Evolutionary conservation across 495 filamentous ascomycete genomes (phyloP).

Genomic region (Hypoxylon perforatum): DNA sequence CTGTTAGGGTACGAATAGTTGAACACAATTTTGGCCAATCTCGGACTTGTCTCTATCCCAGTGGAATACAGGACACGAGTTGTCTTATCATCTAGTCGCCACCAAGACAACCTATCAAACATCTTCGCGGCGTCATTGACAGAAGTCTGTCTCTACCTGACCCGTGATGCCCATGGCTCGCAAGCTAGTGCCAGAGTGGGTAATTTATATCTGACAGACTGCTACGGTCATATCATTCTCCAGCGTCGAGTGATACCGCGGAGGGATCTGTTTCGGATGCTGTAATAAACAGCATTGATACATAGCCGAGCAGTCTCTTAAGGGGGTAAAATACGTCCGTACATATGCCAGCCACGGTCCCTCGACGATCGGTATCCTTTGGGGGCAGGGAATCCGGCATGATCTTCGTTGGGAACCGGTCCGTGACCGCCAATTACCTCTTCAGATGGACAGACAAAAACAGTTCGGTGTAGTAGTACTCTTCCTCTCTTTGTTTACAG

Average conservation of each 20-base stretch:
- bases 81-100: not conserved
- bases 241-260: slow-evolving; percentile 26
- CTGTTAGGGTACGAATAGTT: not conserved
- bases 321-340: slow-evolving; percentile 6
- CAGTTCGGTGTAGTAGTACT: slow-evolving; percentile 20
- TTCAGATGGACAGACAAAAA: slow-evolving; percentile 25
- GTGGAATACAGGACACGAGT: slow-evolving; percentile 7
- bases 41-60: not conserved
- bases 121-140: slow-evolving; percentile 3
- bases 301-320: slow-evolving; percentile 2
- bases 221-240: slow-evolving; percentile 8
- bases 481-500: slow-evolving; percentile 12
- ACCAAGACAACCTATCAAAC: slow-evolving; percentile 6
- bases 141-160: slow-evolving; percentile 17
- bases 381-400: slow-evolving; percentile 32
- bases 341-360: slow-evolving; percentile 29
- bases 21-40: slow-evolving; percentile 14
- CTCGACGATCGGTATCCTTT: slow-evolving; percentile 39
- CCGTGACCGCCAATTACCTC: slow-evolving; percentile 29
- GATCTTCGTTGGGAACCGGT: slow-evolving; percentile 37
- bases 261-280: slow-evolving; percentile 34
- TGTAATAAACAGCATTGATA: slow-evolving; percentile 20
- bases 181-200: slow-evolving; percentile 24
- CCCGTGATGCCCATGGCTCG: slow-evolving; percentile 1
- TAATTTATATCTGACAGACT: slow-evolving; percentile 18